Base-by-base conservation (phyloP, 2,329 filamentous ascomycete species). In the Venturia pyrina region DNA sequence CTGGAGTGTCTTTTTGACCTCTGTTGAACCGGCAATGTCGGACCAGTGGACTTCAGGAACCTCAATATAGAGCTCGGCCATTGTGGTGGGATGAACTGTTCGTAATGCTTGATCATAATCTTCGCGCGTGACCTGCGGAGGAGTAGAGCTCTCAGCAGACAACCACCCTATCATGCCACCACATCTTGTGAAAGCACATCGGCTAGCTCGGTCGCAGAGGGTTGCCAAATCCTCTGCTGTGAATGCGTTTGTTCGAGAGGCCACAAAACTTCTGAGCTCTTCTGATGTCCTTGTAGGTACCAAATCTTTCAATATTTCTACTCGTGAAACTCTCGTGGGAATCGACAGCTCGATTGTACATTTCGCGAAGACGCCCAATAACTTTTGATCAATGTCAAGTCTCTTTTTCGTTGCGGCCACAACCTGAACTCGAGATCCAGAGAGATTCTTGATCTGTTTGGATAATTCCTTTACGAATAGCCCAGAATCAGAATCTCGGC, bases 1-100 rank as follows among this genome's bases (percentile, higher is more conserved):
- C 69, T 83, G 81, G 34, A 88, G 79, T 44, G 79, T 78, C 66
- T 77, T 32, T 73, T 96, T 96, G 68, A 96, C 86, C 50, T 84
- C 81, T 57, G 89, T 85, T 68, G 96, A 90, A 0, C 93, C 93
- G 67, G 91, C 93, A 63, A 98, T 93, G 72, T 97, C 91, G 62
- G 83, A 81, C 92, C 92, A 98, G 75, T 83, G 84, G 37, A 96
- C 87, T 17, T 89, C 92, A 0, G 92, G 93, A 10, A 91, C 93
- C 72, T 96, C 90, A 60, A 97, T 82, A 73, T 95, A 91, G 65
- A 96, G 87, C 72, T 96, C 92, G 69, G 91, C 87, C 85, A 98
- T 93, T 3, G 91, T 90, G 0, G 89, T 92, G 1, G 93, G 91
- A 13, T 85, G 83, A n/a, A 92, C 86, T 65, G 84, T 78, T 46